A percentile compares a stretch with the other conserved stretches of the same genome.
Conservation (phyloP, 352 stramenopile genomes). For the Pythium sukuiense region DNA sequence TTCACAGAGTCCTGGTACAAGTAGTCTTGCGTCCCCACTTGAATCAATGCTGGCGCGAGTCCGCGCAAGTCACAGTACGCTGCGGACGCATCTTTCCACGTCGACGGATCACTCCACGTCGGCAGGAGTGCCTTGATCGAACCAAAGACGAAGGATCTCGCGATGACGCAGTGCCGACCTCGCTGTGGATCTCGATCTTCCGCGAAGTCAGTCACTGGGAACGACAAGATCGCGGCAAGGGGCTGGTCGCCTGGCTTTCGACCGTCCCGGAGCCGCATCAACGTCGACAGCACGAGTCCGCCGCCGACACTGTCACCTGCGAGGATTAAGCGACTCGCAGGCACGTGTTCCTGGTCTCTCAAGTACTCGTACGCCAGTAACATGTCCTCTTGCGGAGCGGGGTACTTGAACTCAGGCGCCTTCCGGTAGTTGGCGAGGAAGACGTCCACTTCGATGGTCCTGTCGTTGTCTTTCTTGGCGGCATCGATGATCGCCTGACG, state of each 20-base stretch:
- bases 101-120: background rate
- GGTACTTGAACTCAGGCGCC: conserved; percentile 43
- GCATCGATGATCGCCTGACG: conserved; percentile 29
- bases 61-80: conserved; percentile 38
- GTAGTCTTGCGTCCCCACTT: conserved; percentile 40
- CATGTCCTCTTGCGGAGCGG: conserved; percentile 36
- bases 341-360: conserved; percentile 34
- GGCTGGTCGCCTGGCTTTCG: conserved; percentile 26
- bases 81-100: background rate
- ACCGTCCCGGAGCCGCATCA: conserved; percentile 33
- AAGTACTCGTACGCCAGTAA: conserved; percentile 46
- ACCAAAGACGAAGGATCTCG: conserved; percentile 12
- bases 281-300: conserved; percentile 39
- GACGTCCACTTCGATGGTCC: conserved; percentile 36
- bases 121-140: background rate
- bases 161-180: conserved; percentile 35
- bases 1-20: conserved; percentile 37
- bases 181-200: conserved; percentile 23
- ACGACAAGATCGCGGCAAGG: conserved; percentile 33
- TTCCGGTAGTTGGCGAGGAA: conserved; percentile 56
- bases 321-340: conserved; percentile 44
- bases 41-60: conserved; percentile 43
- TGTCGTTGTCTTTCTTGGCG: conserved; percentile 15
- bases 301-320: conserved; percentile 46
- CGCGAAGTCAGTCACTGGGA: conserved; percentile 33